These are phyloP conservation scores for Sequoiadendron giganteum DNA, from an alignment of 75 land plant genomes.

Conservation along the genomic window DNA sequence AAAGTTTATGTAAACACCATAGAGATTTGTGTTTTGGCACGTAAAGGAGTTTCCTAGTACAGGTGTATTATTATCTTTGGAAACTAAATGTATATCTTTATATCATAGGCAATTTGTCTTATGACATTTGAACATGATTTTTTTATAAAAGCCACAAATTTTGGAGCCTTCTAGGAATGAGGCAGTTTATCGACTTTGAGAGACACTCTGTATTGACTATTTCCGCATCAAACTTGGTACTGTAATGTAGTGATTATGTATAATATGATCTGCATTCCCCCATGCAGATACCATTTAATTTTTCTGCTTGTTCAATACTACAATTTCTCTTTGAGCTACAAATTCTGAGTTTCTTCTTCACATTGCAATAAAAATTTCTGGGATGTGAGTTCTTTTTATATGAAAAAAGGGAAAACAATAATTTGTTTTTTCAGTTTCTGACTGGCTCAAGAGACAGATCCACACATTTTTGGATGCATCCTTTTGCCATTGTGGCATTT, in stretches of 20 bases:
- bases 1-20: neutral
- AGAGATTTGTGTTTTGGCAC: neutral
- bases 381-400: neutral
- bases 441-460: neutral
- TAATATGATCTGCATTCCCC: neutral
- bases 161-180: neutral
- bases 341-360: neutral
- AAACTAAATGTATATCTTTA: neutral
- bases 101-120: neutral
- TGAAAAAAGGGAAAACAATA: neutral
- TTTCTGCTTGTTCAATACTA: neutral
- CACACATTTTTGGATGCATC: neutral
- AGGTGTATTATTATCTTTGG: neutral
- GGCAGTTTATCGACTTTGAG: neutral
- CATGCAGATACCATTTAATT: neutral
- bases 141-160: neutral
- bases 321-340: neutral
- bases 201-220: neutral
- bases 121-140: neutral
- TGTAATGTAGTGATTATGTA: neutral
- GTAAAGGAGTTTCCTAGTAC: neutral
- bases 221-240: neutral
- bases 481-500: neutral
- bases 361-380: neutral
- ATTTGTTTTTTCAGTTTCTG: neutral